Evolutionary conservation across 1,284 basidiomycete species (phyloP).

Genomic region (Cerrena zonata): DNA sequence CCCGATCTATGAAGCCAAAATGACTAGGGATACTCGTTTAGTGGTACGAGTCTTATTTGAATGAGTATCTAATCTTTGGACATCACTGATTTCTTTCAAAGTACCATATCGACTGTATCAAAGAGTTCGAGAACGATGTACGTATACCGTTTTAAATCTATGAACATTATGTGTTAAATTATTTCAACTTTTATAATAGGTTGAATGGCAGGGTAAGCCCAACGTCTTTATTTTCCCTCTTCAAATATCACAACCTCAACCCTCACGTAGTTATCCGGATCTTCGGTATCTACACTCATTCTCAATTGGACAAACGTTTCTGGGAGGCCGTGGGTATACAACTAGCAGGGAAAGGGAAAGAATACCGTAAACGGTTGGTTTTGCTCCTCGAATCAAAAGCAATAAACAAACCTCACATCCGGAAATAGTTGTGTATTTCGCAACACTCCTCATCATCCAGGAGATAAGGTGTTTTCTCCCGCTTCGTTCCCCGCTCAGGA

Average conservation of each 20-base stretch:
- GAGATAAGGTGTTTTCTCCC: slow-evolving; percentile 39
- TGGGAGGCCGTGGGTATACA: slow-evolving; percentile 56
- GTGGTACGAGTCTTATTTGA: slow-evolving; percentile 38
- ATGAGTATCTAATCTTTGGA: not conserved
- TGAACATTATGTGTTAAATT: too few relatives aligned
- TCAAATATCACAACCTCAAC: not conserved
- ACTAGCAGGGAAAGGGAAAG: slow-evolving; percentile 45
- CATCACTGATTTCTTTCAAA: too few relatives aligned
- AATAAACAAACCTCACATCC: not conserved
- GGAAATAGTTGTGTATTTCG: slow-evolving; percentile 40
- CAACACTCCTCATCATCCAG: slow-evolving; percentile 28
- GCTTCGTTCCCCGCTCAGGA: slow-evolving; percentile 23
- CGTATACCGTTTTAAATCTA: too few relatives aligned
- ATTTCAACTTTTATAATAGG: slow-evolving; percentile 20
- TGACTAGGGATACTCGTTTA: slow-evolving; percentile 54
- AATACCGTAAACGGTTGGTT: slow-evolving; percentile 44
- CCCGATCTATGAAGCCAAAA: slow-evolving; percentile 65
- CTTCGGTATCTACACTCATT: slow-evolving; percentile 62
- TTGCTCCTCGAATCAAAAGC: not conserved
- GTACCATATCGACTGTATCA: slow-evolving; percentile 62
- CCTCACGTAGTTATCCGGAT: slow-evolving; percentile 42
- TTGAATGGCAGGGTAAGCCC: slow-evolving; percentile 53
- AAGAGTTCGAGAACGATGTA: slow-evolving; percentile 46
- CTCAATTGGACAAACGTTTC: slow-evolving; percentile 46
- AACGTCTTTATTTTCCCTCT: not conserved